Evolutionary conservation across 2,329 filamentous ascomycete genomes (phyloP), one percentile per base, ranked within the genome.

Genomic region (Alternaria brassicae): DNA sequence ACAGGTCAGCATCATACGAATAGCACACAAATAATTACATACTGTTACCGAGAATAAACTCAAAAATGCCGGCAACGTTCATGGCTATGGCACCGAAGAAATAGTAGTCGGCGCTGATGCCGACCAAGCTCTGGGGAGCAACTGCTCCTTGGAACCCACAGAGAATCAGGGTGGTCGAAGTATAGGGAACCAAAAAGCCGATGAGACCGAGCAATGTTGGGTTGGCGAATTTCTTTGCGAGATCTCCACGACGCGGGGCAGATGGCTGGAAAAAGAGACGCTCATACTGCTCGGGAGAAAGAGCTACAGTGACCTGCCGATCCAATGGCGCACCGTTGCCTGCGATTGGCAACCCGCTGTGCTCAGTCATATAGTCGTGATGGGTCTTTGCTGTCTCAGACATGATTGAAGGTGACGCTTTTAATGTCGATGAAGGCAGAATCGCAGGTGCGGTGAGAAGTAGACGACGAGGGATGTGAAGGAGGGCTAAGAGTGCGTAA

Each of bases 221-320:
- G 5, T 69, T 69, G 6, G 55, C 67, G 5, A 69, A 69, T 5
- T 57, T 58, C 41, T 69, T 69, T 13, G 67, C 67, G 4, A 68
- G 47, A 36, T 69, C 67, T 23, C 67, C 67, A 13, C 63, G 61
- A 6, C 63, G 63, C 6, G 65, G 67, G 4, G 61, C 65, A 6
- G 63, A 68, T 3, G 67, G 67, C 34, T 69, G 67, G 57, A 69
- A 69, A 53, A 69, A 69, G n/a, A 69, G 55, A 15, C 67, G 63
- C 50, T 69, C 67, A 12, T 69, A 69, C 44, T 69, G 67, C 39
- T 69, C 67, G 2, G 67, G 53, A 23, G 61, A 65, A 32, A 68
- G 47, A 12, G 61, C 57, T 2, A 69, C 67, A 4, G 67, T 69
- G 0, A 69, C 61, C 41, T 69, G 67, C 37, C 67, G 65, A 25